Base-by-base conservation (phyloP, 192 early-diverging fungal species). In the Podila epigama region DNA sequence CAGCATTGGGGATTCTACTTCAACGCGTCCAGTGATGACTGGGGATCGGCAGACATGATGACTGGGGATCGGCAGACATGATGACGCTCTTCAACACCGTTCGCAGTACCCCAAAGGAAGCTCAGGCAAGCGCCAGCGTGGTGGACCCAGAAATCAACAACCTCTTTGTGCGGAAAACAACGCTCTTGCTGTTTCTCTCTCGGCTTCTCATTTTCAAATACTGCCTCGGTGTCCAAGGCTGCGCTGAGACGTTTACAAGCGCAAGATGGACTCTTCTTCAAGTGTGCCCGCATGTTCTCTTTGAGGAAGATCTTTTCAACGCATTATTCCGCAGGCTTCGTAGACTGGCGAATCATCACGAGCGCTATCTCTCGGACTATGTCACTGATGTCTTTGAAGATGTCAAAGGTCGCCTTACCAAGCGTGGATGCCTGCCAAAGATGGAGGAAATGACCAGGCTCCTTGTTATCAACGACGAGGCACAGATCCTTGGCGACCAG, bases 121-220 rank as follows among this genome's bases (percentile, higher is more conserved):
- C 22, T n/a, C n/a, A n/a, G n/a, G n/a, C 37, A 39, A 39, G 37
- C 6, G 37, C 13, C 37, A 39, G 6, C 37, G 13, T 13, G 37
- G 48, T n/a, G 7, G 48, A 51, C 22, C 22, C 22, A 5, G 48
- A 51, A 51, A n/a, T n/a, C 48, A 51, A 51, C 48, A 51, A 25
- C 48, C 9, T 6, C 48, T 51, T 7, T 51, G 48, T n/a, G n/a
- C 7, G 48, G 48, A 51, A 51, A n/a, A 51, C 22, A 5, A 51
- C 9, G n/a, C 48, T 51, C 40, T 51, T 51, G 48, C 48, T 51
- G 9, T 51, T 51, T n/a, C 9, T 51, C 48, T 13, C 48, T 25
- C n/a, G 48, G 48, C 48, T 51, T 51, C 48, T 51, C n/a, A n/a
- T 51, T n/a, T n/a, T 51, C 48, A 51, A 51, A n/a, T 51, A n/a